Percentiles rank a stretch among this genome's conserved stretches.
These are phyloP conservation scores for Chrysophaeum taylorii DNA, from an alignment of 352 stramenopile genomes.

Conservation along the genomic window DNA sequence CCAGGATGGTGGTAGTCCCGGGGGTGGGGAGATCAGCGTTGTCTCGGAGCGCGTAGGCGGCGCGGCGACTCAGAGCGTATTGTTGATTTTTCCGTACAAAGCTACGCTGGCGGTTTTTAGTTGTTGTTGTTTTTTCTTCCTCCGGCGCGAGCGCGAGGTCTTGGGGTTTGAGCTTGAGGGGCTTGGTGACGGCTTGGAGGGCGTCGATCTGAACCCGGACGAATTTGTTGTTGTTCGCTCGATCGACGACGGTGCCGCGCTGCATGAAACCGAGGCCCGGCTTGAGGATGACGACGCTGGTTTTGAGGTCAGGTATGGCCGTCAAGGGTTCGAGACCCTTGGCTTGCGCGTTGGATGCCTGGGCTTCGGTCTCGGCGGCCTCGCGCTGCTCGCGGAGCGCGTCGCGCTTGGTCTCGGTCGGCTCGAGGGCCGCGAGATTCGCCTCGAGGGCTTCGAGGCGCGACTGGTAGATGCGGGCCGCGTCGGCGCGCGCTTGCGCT, in stretches of 20 bases:
- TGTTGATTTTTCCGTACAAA: constrained; percentile 20
- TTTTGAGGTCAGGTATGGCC: constrained; percentile 21
- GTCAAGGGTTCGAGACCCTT: constrained; percentile 8
- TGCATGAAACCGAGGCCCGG: constrained; percentile 36
- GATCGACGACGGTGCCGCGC: constrained; percentile 31
- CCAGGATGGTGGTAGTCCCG: no score
- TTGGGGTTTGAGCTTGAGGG: constrained; percentile 38
- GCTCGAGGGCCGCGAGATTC: neutral
- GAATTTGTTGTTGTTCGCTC: constrained; percentile 35
- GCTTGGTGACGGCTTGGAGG: constrained; percentile 8
- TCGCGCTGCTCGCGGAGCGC: neutral
- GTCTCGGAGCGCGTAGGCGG: no score
- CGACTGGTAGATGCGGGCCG: constrained; percentile 48
- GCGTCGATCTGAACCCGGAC: constrained; percentile 32
- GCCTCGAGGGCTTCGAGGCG: constrained; percentile 48
- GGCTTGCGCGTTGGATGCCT: neutral
- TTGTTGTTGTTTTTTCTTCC: neutral
- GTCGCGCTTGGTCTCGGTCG: neutral
- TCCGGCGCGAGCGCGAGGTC: constrained; percentile 36
- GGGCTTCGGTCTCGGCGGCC: neutral
- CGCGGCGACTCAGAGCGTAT: no score
- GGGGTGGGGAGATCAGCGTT: no score
- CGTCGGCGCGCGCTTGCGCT: constrained; percentile 50
- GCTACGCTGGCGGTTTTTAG: no score
- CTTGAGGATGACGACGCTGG: constrained; percentile 44